phyloP scores from a whole-genome alignment of 768 basidiomycete species.

The Macrolepiota dolichaula region DNA sequence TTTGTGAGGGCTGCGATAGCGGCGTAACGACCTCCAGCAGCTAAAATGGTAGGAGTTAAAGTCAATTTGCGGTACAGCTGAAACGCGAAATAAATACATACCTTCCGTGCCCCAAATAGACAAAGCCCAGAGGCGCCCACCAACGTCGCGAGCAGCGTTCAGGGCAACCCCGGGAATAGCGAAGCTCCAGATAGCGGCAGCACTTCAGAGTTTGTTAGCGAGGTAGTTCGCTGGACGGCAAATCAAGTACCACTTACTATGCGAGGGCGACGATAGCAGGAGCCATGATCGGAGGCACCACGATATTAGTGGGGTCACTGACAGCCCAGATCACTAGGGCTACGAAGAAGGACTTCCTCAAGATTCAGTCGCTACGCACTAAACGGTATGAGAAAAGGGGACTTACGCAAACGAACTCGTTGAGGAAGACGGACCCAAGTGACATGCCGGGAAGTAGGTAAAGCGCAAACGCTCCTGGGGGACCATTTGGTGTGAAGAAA shows the following conservation, averaged over 20 bases:
- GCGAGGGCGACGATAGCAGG: constrained; percentile 54
- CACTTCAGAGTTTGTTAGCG: constrained; percentile 32
- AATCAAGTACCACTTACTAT: constrained; percentile 41
- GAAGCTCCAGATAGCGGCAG: constrained; percentile 58
- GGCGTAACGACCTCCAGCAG: constrained; percentile 52
- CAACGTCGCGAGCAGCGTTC: constrained; percentile 69
- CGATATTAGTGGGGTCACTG: constrained; percentile 56
- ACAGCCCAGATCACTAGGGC: constrained; percentile 49
- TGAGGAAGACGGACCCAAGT: constrained; percentile 46
- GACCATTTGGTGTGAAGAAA: constrained; percentile 37
- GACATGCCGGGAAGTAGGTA: constrained; percentile 44
- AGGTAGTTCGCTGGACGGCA: background rate
- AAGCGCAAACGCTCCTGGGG: constrained; percentile 51
- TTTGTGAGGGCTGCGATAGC: constrained; percentile 65
- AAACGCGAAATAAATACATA: constrained; percentile 13
- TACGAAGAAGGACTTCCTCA: constrained; percentile 35
- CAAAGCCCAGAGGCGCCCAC: constrained; percentile 58
- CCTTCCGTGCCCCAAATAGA: constrained; percentile 55
- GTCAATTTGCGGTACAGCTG: background rate
- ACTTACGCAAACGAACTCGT: constrained; percentile 54
- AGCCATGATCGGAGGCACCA: constrained; percentile 48
- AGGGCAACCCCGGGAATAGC: constrained; percentile 45
- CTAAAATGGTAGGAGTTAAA: constrained; percentile 20
- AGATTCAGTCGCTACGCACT: background rate
- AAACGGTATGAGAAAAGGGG: background rate